Base-by-base conservation (phyloP, 495 filamentous ascomycete genomes). In the Lophiostoma macrostomum region DNA sequence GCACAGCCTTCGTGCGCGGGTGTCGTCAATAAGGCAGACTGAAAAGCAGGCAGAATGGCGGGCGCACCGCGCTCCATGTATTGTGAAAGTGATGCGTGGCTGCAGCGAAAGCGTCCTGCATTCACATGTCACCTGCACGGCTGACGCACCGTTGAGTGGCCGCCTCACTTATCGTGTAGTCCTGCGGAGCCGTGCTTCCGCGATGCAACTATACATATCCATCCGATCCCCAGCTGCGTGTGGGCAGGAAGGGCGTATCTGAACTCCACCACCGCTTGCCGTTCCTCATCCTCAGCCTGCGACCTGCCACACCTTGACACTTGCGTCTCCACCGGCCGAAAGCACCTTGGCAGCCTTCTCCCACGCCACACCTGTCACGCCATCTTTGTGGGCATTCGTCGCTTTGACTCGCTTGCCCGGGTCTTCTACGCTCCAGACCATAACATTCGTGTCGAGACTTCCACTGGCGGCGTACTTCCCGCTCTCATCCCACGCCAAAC, bases 311-410 rank as follows among this genome's bases (percentile, higher is more conserved):
- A 90, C 76, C 77, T 96, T 98, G 19, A 97, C 79, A 0, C 87
- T 82, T 35, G 88, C 90, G 78, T 98, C 93, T 1, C 84, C 88
- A 10, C 93, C 93, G 22, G 79, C 80, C 56, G 84, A 91, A 1
- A 85, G 80, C 25, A 96, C 77, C 70, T 78, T 87, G n/a, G 72
- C 74, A 19, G 74, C 80, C 6, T 79, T 79, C 14, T 87, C 77
- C 94, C 93, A 98, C 7, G 74, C 79, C 4, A 97, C 90, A 3
- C 86, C 90, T 60, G 85, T 87, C 6, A 98, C 88, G 1, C 93
- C 93, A 50, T 96, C 93, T 72, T 96, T 95, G 68, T 98, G 93
- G 38, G 91, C 89, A 65, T 94, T 89, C 23, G 77, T 67, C 30
- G 81, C 80, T 68, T 88, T 90, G 44, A 91, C 73, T 64, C 91